These are phyloP conservation scores for Diplodia corticola DNA, from an alignment of 2,329 filamentous ascomycete species.

Conservation along the genomic window DNA sequence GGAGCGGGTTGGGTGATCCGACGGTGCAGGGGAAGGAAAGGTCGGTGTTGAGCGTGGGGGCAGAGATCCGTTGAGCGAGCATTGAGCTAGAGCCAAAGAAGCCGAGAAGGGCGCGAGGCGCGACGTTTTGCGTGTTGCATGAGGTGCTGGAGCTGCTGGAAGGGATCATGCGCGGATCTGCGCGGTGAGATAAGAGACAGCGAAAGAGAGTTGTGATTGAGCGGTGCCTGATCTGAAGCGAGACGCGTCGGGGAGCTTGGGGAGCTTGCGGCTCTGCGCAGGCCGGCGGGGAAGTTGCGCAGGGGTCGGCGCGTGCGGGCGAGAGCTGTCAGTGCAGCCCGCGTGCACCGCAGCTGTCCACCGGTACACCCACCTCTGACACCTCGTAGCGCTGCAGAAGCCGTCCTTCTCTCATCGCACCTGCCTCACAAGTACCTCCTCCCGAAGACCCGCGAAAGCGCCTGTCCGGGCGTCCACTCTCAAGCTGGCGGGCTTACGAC, in stretches of 20 bases:
- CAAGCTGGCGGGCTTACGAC: constrained; percentile 40
- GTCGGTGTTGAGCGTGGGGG: background rate
- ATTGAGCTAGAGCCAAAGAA: background rate
- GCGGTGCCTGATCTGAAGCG: constrained; percentile 10
- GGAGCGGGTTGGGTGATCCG: background rate
- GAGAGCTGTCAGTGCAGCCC: background rate
- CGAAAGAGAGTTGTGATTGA: background rate
- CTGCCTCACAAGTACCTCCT: constrained; percentile 1
- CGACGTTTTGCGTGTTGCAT: background rate
- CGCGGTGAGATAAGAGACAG: background rate
- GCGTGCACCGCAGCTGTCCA: background rate
- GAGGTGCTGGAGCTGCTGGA: background rate
- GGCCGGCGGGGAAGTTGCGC: constrained; percentile 1
- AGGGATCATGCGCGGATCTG: background rate
- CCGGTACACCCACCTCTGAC: background rate
- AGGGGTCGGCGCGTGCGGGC: background rate
- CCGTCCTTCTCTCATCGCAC: background rate
- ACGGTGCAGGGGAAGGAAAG: background rate
- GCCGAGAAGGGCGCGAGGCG: background rate
- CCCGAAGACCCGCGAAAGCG: background rate
- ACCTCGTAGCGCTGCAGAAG: background rate
- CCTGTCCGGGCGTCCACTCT: constrained; percentile 1
- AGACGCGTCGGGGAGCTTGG: constrained; percentile 5
- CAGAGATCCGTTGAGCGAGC: background rate
- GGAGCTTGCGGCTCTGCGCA: background rate